These are phyloP conservation scores for Trichoderma sp. DNA, from an alignment of 2,329 filamentous ascomycete genomes.

Conservation along the genomic window DNA sequence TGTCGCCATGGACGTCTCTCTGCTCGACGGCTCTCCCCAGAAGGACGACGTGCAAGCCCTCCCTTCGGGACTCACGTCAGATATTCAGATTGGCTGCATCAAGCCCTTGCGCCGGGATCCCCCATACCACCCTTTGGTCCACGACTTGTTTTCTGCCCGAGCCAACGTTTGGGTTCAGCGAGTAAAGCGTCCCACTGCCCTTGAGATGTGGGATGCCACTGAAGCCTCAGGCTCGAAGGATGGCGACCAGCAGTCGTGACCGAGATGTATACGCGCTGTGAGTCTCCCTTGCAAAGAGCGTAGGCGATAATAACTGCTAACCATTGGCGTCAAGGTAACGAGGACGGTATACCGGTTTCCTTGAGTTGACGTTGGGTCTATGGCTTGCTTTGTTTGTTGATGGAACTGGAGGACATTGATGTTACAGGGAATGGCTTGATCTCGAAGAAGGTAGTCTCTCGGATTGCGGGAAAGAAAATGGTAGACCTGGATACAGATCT, in stretches of 20 bases:
- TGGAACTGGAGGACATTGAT: background rate
- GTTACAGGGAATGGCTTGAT: background rate
- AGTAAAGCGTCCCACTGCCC: slow-evolving; percentile 32
- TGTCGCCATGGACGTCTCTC: background rate
- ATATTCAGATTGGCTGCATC: background rate
- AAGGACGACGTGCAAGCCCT: background rate
- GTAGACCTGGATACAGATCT: background rate
- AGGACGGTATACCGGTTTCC: background rate
- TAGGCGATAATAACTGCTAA: background rate
- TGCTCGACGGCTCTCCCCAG: background rate
- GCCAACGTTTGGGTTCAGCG: slow-evolving; percentile 33
- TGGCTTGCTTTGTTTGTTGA: background rate
- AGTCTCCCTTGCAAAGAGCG: background rate
- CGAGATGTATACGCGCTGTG: background rate
- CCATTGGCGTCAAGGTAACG: background rate
- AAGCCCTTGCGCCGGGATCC: slow-evolving; percentile 18
- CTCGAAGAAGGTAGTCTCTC: background rate
- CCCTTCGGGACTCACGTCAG: background rate
- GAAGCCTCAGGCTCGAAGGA: background rate
- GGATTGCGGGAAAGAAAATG: background rate
- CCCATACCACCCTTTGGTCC: slow-evolving; percentile 31
- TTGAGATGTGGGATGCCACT: slow-evolving; percentile 36
- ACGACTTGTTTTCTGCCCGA: slow-evolving; percentile 31
- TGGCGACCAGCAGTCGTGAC: background rate
- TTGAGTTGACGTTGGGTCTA: background rate